A percentile compares a stretch with the other conserved stretches of the same genome.
phyloP scores from a whole-genome alignment of 352 stramenopile genomes.

The Aphanomyces invadans region DNA sequence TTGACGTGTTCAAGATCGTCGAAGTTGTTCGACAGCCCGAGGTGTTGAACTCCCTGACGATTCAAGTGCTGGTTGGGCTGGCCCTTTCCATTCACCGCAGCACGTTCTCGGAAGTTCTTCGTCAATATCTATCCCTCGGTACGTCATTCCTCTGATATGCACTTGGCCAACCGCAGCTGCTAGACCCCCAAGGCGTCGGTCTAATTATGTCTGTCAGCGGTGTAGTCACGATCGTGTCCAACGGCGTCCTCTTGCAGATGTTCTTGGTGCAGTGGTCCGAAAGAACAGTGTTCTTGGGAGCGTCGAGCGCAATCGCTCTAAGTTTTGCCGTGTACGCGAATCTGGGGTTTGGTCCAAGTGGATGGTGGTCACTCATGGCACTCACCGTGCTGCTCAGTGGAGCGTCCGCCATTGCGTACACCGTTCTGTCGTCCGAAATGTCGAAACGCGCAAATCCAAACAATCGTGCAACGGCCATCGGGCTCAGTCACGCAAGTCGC shows the following conservation, averaged over 20 bases:
- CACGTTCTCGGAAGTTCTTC: conserved; percentile 14
- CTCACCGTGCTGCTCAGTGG: conserved; percentile 24
- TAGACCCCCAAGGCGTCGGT: conserved; percentile 2
- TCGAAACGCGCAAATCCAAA: conserved; percentile 5
- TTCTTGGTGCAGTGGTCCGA: conserved; percentile 6
- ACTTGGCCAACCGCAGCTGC: neutral
- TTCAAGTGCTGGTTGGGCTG: conserved; percentile 9
- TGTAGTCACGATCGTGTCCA: conserved; percentile 9
- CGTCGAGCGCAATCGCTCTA: neutral
- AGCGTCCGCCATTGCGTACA: conserved; percentile 26
- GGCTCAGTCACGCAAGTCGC: conserved; percentile 25
- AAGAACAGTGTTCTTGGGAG: conserved; percentile 3
- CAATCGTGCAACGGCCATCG: conserved; percentile 24
- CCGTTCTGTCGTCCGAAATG: conserved; percentile 26
- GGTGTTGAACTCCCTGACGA: neutral
- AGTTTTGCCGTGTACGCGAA: neutral
- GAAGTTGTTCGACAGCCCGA: neutral
- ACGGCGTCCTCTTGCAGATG: conserved; percentile 21
- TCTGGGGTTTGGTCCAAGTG: neutral
- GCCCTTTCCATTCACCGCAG: conserved; percentile 8
- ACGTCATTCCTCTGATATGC: neutral
- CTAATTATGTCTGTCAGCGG: conserved; percentile 8
- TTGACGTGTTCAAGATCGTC: conserved; percentile 3
- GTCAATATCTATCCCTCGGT: neutral
- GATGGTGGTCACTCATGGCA: neutral